Base-by-base conservation (phyloP, 2,329 filamentous ascomycete genomes). In the Raffaelea albimanens region DNA sequence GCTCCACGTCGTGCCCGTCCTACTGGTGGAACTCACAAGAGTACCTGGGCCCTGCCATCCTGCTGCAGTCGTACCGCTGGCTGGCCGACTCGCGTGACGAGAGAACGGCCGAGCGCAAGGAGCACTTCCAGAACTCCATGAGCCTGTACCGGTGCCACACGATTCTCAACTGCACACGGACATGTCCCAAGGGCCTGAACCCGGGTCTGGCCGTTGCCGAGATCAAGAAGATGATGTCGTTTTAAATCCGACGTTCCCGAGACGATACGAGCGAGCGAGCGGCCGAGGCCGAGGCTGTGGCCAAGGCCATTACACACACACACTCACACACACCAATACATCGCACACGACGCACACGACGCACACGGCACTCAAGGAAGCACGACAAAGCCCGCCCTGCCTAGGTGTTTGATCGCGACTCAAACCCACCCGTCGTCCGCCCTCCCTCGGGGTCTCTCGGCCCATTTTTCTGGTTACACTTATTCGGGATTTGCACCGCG, bases 21-120 rank as follows among this genome's bases (percentile, higher is more conserved):
- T 98, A 98, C 78, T 98, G 93, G 93, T 98, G 93, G 93, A 98
- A 98, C 76, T 83, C 85, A 58, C 90, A 97, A 72, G 90, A 97
- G 70, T 98, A 98, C 74, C 87, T 98, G 44, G 93, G 93, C 54
- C 93, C 93, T 51, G 93, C 93, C 57, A 87, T 98, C 52, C 85
- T 98, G 46, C 82, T 98, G 57, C 93, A 98, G 73, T 95, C 89
- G 9, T 98, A 97, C 82, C 83, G 91, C 64, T 98, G 93, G 93
- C 77, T 98, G 57, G 85, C 83, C 63, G 93, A 98, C 67, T 94
- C 87, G 40, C 85, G 93, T 69, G 93, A 98, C 66, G 85, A 96
- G 80, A 82, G 80, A 68, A 94, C 76, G 60, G 82, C 78, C 50
- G 82, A 95, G 78, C 85, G 93, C 66, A 93, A 93, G 78, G 81